Conservation (phyloP, 2,329 filamentous ascomycete genomes). For the Thermomyces lanuginosus region DNA sequence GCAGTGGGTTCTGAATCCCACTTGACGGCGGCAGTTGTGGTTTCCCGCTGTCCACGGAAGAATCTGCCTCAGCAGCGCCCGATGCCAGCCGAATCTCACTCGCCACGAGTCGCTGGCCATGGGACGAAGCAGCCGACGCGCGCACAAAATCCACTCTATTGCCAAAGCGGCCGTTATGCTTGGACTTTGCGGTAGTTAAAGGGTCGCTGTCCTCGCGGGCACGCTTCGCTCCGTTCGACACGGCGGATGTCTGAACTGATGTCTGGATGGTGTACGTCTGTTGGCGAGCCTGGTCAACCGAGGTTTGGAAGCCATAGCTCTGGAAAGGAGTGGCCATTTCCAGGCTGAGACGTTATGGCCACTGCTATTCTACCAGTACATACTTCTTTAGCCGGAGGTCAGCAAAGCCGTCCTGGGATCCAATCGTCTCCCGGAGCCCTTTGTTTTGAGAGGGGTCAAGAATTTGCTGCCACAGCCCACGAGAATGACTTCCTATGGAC, state of each 20-base stretch:
- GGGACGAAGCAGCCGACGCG: constrained; percentile 11
- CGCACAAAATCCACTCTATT: constrained; percentile 15
- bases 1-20: constrained; percentile 28
- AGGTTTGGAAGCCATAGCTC: constrained; percentile 37
- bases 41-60: neutral
- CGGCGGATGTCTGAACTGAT: constrained; percentile 21
- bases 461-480: too few species aligned
- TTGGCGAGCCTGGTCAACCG: constrained; percentile 26
- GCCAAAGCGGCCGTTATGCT: constrained; percentile 8
- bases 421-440: too few species aligned
- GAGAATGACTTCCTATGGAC: too few species aligned
- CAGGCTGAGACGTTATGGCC: too few species aligned
- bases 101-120: constrained; percentile 23
- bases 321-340: constrained; percentile 20
- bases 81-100: constrained; percentile 19
- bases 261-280: constrained; percentile 13
- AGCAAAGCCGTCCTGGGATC: too few species aligned
- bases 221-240: constrained; percentile 37
- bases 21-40: constrained; percentile 1
- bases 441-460: too few species aligned
- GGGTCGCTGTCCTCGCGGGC: constrained; percentile 5
- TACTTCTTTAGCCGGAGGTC: too few species aligned
- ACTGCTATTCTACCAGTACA: too few species aligned
- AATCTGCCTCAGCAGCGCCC: constrained; percentile 5
- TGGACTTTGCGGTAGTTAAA: neutral